Evolutionary conservation across 169 alveolate species (phyloP).

Genomic region (Babesia bigemina): DNA sequence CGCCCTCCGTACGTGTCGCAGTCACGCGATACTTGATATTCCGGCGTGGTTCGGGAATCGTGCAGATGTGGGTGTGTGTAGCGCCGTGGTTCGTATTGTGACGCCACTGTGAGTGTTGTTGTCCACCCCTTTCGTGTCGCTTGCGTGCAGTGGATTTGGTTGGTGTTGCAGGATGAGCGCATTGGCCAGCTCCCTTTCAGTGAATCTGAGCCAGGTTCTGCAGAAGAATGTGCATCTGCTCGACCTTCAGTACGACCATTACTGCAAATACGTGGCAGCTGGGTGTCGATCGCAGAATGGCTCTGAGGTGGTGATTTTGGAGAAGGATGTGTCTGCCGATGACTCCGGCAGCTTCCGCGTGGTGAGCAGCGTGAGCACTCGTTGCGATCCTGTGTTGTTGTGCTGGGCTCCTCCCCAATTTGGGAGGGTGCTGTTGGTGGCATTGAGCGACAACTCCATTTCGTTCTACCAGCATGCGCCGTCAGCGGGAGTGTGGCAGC

Average conservation of each 20-base stretch:
- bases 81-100: background rate
- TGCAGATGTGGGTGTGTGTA: background rate
- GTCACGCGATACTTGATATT: conserved; percentile 5
- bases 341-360: conserved; percentile 14
- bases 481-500: conserved; percentile 14
- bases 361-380: conserved; percentile 27
- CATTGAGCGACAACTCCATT: conserved; percentile 51
- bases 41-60: background rate
- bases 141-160: background rate
- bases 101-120: background rate
- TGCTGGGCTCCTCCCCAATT: conserved; percentile 66
- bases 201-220: conserved; percentile 54
- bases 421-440: conserved; percentile 31
- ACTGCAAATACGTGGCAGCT: conserved; percentile 52
- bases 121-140: background rate
- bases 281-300: conserved; percentile 61
- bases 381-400: conserved; percentile 48
- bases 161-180: conserved; percentile 30
- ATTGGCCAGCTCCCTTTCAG: conserved; percentile 36
- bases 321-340: conserved; percentile 28
- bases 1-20: conserved; percentile 14
- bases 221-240: conserved; percentile 51
- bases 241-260: conserved; percentile 63
- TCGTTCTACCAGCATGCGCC: conserved; percentile 14
- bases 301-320: conserved; percentile 48